Percentiles rank a stretch among this genome's conserved stretches.
Conservation (phyloP, 2,329 filamentous ascomycete genomes). For the Aspergillus luchuensis region DNA sequence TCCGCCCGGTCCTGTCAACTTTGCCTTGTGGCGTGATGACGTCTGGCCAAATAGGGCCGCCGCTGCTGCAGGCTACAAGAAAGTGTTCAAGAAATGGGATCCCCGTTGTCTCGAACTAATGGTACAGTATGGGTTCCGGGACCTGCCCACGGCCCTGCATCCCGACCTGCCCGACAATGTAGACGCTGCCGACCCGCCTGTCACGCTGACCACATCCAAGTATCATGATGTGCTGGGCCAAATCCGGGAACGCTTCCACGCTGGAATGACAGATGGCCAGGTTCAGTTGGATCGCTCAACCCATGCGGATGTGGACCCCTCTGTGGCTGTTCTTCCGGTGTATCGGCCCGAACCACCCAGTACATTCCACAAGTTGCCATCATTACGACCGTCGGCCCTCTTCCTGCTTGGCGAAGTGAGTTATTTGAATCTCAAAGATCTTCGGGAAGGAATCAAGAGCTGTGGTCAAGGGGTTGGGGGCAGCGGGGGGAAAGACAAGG, state of each 20-base stretch:
- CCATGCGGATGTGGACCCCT: conserved; percentile 14
- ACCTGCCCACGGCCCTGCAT: neutral
- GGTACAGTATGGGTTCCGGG: neutral
- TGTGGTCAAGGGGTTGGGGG: neutral
- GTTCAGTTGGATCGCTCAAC: conserved; percentile 15
- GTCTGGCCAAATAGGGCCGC: neutral
- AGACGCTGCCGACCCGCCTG: neutral
- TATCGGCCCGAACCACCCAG: conserved; percentile 13
- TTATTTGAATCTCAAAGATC: neutral
- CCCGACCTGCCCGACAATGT: neutral
- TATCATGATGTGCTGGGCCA: conserved; percentile 28
- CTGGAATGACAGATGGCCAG: conserved; percentile 31
- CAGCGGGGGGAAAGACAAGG: neutral
- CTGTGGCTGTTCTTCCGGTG: conserved; percentile 1
- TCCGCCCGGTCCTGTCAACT: neutral
- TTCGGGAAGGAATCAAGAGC: neutral
- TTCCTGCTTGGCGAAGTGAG: neutral
- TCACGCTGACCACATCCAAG: conserved; percentile 3
- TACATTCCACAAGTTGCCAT: conserved; percentile 6
- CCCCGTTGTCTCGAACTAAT: neutral
- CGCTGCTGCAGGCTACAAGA: neutral
- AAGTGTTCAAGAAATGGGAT: neutral
- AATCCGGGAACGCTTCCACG: conserved; percentile 32
- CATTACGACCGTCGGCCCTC: conserved; percentile 16
- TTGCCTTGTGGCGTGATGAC: neutral